Evolutionary conservation across 257 asterid species (phyloP), one percentile per base, ranked within the genome.

Genomic region (Ilex aquifolium): DNA sequence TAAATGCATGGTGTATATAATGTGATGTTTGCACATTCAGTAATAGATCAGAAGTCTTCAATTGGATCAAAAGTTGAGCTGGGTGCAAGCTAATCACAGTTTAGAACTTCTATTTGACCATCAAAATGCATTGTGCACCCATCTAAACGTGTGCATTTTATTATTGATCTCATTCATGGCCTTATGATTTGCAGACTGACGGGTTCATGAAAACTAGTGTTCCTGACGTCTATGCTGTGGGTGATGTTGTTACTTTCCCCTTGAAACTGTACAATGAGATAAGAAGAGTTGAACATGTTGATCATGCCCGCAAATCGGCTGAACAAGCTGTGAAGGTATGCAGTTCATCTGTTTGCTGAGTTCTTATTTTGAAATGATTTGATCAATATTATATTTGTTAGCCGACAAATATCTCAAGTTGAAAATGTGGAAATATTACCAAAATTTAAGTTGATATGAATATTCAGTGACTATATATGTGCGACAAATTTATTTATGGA

Each of bases 171-270:
- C 42, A 36, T 36, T 4, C 42, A 36, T 36, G 64, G 13, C 61
- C n/a, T 44, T 63, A 54, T 74, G 51, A 36, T 62, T 75, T 85
- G 85, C 94, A 91, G 98, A 84, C 96, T 46, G 95, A 91, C 76
- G 80, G 66, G 10, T 91, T 82, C 85, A 86, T 91, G 80, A 88
- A 83, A 70, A 81, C 98, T 29, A 91, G 82, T 49, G 52, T 73
- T 30, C 86, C 95, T 30, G 84, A 72, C 74, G 96, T 91, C 50
- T 91, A 88, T 63, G 98, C 98, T 17, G 98, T 91, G 27, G 98
- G 96, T 57, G 98, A 91, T 81, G 93, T 85, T 73, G 96, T 96
- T 57, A 84, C 98, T 10, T 91, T 91, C 76, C 98, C 98, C 60
- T 56, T 91, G 88, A 88, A 91, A 75, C 58, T 88, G 75, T 88